These are phyloP conservation scores for Cutaneotrichosporon sp. DNA, from an alignment of 1,284 basidiomycete species.

Conservation along the genomic window DNA sequence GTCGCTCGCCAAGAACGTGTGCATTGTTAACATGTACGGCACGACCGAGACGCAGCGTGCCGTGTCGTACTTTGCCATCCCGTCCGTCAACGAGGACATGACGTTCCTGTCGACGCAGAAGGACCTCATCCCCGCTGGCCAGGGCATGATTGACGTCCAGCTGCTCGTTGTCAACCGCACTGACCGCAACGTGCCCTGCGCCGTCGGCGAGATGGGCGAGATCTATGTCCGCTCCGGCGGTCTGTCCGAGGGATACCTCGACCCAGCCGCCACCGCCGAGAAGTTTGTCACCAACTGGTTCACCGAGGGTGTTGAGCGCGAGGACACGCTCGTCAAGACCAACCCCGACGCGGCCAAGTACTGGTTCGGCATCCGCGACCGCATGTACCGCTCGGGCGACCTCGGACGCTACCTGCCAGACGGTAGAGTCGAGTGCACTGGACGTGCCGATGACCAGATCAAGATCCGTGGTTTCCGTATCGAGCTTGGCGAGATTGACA, in stretches of 20 bases:
- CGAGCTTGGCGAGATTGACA: constrained; percentile 98
- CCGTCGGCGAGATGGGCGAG: constrained; percentile 95
- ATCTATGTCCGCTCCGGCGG: constrained; percentile 98
- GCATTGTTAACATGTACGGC: constrained; percentile 99
- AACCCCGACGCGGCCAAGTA: constrained; percentile 63
- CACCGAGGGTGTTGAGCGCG: constrained; percentile 54
- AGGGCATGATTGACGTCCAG: constrained; percentile 98
- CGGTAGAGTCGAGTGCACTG: constrained; percentile 94
- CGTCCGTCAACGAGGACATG: constrained; percentile 72
- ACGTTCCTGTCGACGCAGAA: constrained; percentile 93
- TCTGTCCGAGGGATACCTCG: constrained; percentile 91
- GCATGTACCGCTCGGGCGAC: constrained; percentile 98
- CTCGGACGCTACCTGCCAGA: constrained; percentile 89
- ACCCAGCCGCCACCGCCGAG: constrained; percentile 73
- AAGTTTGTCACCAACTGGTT: constrained; percentile 97
- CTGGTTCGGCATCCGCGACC: constrained; percentile 96
- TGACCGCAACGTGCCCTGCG: constrained; percentile 81
- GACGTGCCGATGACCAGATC: constrained; percentile 96
- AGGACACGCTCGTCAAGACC: constrained; percentile 62
- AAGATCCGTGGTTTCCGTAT: constrained; percentile 99
- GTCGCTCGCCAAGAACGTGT: constrained; percentile 83
- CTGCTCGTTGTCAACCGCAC: constrained; percentile 93
- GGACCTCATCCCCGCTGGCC: constrained; percentile 96
- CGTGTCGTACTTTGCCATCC: constrained; percentile 94
- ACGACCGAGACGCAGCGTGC: constrained; percentile 99